Evolutionary conservation across 2,329 filamentous ascomycete species (phyloP), one percentile per base, ranked within the genome.

Genomic region (Venturia carpophila): DNA sequence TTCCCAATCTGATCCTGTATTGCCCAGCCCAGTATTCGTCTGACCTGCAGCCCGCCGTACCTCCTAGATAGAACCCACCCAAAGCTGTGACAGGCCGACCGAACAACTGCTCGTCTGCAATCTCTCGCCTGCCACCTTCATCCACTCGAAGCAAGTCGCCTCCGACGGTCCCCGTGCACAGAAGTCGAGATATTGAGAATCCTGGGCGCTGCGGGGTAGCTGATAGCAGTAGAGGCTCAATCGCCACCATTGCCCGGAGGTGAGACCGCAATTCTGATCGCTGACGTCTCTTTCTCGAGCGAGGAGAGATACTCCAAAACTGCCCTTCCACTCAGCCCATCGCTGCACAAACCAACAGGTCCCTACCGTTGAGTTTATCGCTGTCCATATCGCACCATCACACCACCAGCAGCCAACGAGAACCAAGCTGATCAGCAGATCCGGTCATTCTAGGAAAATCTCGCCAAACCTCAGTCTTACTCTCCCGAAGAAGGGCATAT

Each of bases 201-300:
- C 27, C 30, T 11, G 17, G 30, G 30, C 15, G 30, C 19, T 62
- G 60, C 60, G 60, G 60, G 60, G 60, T 62, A 58, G 30, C 30
- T 34, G 15, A 39, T 37, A 56, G 30, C 52, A 34, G 7, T 10
- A 52, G 52, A 58, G 52, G 52, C 52, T 58, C 52, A 58, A 10
- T 58, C 30, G 52, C 52, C 52, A 37, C 52, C 30, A n/a, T 34
- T 2, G 19, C 5, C 27, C 52, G 52, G 52, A 58, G 30, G 52
- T 58, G 52, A 58, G 52, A 58, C 52, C 30, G 52, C 52, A 58
- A 58, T 37, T 34, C 30, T 58, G 52, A n/a, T 6, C 30, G 30
- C 52, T 39, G 52, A 58, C 52, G 52, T 58, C 27, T 30, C 37
- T 9, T 13, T 27, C 9, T n/a, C 3, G n/a, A 27, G 42, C 42